Evolutionary conservation across 495 filamentous ascomycete genomes (phyloP).

Genomic region (Bacidia rubella): DNA sequence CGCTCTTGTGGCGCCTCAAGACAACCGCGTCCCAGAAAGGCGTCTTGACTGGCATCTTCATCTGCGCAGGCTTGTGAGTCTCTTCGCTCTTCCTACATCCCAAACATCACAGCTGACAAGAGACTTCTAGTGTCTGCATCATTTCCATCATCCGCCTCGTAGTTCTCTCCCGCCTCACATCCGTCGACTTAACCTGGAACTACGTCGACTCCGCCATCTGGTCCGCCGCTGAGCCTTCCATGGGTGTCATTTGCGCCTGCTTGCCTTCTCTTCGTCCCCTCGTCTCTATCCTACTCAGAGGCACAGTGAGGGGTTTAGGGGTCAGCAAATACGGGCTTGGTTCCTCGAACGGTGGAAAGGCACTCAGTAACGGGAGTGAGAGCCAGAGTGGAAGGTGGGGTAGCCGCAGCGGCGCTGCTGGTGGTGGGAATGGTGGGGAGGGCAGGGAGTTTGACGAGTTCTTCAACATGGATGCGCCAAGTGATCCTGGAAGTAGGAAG

Average conservation of each 20-base stretch:
- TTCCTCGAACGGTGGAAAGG: background rate
- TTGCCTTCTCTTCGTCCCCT: conserved; percentile 31
- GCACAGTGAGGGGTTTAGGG: conserved; percentile 2
- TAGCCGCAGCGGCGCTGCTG: background rate
- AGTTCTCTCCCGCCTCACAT: conserved; percentile 7
- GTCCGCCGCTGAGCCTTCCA: conserved; percentile 27
- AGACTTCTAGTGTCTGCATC: conserved; percentile 5
- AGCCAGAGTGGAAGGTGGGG: background rate
- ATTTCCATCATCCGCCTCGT: conserved; percentile 13
- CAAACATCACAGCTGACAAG: background rate
- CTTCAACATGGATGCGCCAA: conserved; percentile 1
- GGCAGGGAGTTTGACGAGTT: background rate
- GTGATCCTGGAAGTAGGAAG: conserved; percentile 2
- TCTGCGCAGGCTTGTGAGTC: conserved; percentile 13
- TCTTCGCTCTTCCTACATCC: background rate
- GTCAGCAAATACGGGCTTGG: background rate
- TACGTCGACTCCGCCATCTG: conserved; percentile 13
- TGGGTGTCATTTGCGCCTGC: conserved; percentile 34
- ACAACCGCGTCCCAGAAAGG: conserved; percentile 8
- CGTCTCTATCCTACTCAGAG: conserved; percentile 11
- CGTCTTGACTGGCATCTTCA: conserved; percentile 15
- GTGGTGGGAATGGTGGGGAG: background rate
- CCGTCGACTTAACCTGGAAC: conserved; percentile 11
- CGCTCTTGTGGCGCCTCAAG: conserved; percentile 14
- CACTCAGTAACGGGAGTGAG: background rate